Base-by-base conservation (phyloP, 495 filamentous ascomycete species). In the Mycothermus thermophilus region DNA sequence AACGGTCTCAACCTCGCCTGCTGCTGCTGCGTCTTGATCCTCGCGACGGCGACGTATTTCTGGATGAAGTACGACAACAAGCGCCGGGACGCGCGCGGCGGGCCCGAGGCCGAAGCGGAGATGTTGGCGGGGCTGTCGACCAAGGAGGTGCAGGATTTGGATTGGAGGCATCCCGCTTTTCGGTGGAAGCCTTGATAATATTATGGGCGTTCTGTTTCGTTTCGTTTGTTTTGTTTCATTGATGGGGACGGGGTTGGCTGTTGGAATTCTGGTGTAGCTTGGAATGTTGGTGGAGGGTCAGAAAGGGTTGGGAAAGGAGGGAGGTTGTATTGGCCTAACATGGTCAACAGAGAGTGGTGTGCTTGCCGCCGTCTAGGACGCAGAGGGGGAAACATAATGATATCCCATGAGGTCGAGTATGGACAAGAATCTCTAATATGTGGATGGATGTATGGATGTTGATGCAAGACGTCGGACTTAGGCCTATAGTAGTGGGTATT, bases 151-250 rank as follows among this genome's bases (percentile, higher is more conserved):
- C 66, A 79, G 52, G 73, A 78, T 46, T 45, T 83, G 17, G 80
- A 83, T 45, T 85, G 77, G 76, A 66, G 63, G 39, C 76, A 85
- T 47, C 80, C 80, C 5, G 73, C 57, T n/a, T 83, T 79, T 53
- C 66, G 60, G 44, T 77, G 64, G 77, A 65, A 55, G 48, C 68
- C 63, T 40, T 77, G 18, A 23, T 9, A 19, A 10, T 17, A 10
- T 9, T 17, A 23, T 13, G 4, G 3, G 13, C 8, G 8, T n/a
- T 2, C 17, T 10, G 20, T 8, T 10, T 10, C 9, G 17, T 4
- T 9, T 19, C 8, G 20, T 16, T 6, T 22, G 30, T 19, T 22
- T n/a, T 12, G 4, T 20, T 23, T 10, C 10, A 12, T 23, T 20
- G 18, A n/a, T 21, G n/a, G 11, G 3, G 1, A 10, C 8, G 18